Conservation (phyloP, 225 moss, liverwort and hornwort species). For the Rhytidiadelphus loreus region DNA sequence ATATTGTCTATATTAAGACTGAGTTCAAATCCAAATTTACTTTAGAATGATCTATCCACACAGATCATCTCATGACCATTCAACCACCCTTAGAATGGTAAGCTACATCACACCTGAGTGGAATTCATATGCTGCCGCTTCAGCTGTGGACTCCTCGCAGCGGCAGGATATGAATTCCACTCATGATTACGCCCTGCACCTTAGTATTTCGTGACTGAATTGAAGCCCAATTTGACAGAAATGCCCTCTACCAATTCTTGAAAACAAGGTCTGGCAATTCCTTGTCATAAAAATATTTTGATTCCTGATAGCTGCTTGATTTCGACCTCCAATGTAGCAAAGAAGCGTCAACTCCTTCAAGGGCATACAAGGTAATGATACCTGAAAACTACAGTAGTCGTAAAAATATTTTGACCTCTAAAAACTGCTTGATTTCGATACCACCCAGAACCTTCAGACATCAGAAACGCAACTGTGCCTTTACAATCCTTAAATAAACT, state of each 20-base stretch:
- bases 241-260: not conserved
- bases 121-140: too few species aligned
- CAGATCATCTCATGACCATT: not conserved
- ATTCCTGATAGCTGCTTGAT: not conserved
- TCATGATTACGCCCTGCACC: not conserved
- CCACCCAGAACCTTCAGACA: not conserved
- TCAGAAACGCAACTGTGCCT: not conserved
- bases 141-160: not conserved
- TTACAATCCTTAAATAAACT: not conserved
- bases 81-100: not conserved
- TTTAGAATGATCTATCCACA: not conserved
- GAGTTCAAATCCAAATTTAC: not conserved
- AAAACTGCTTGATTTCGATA: not conserved
- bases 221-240: not conserved
- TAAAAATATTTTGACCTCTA: not conserved
- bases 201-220: not conserved
- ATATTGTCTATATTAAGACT: too few species aligned
- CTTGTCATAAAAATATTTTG: not conserved
- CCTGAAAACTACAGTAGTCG: not conserved
- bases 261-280: not conserved
- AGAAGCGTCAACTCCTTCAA: not conserved
- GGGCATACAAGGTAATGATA: not conserved
- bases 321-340: not conserved
- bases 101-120: not conserved
- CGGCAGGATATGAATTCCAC: not conserved